Percentiles rank a stretch among this genome's conserved stretches.
These are phyloP conservation scores for Escallonia rubra DNA, from an alignment of 129 eudicot species.

Conservation along the genomic window DNA sequence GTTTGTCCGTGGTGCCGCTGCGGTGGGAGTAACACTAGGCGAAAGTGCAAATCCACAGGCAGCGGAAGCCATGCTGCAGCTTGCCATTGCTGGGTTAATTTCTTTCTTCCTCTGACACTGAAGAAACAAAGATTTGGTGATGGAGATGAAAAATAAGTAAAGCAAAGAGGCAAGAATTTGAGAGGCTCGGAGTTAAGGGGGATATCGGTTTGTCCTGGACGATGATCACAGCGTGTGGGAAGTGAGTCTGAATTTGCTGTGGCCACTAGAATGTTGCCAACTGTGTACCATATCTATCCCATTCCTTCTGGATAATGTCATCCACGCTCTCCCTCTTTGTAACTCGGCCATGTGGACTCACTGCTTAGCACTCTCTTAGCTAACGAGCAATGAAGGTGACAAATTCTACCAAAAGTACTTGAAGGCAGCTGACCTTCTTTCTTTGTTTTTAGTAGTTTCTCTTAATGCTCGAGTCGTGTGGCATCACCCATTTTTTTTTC, in stretches of 20 bases:
- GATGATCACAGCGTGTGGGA: constrained; percentile 5
- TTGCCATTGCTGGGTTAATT: constrained; percentile 38
- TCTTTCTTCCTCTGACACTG: background rate
- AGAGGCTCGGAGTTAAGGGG: constrained; percentile 39
- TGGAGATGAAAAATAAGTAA: constrained; percentile 7
- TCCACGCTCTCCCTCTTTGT: background rate
- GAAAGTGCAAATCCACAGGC: constrained; percentile 63
- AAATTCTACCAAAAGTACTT: no score
- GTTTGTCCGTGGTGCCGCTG: constrained; percentile 21
- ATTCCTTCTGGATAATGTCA: constrained; percentile 49
- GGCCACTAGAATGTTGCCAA: constrained; percentile 54
- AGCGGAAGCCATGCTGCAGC: constrained; percentile 76
- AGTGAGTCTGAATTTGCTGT: constrained; percentile 26
- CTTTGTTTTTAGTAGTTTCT: no score
- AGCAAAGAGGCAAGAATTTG: constrained; percentile 6
- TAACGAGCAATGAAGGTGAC: no score
- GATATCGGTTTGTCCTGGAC: constrained; percentile 50
- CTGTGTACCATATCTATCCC: constrained; percentile 44
- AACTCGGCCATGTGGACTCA: no score
- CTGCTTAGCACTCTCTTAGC: no score
- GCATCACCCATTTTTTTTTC: no score
- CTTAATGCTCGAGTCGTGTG: no score
- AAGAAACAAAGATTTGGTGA: background rate
- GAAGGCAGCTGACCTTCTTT: no score
- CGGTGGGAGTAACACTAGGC: constrained; percentile 36